Evolutionary conservation across 2,329 filamentous ascomycete genomes (phyloP).

Genomic region (Aspergillus novoparasiticus): DNA sequence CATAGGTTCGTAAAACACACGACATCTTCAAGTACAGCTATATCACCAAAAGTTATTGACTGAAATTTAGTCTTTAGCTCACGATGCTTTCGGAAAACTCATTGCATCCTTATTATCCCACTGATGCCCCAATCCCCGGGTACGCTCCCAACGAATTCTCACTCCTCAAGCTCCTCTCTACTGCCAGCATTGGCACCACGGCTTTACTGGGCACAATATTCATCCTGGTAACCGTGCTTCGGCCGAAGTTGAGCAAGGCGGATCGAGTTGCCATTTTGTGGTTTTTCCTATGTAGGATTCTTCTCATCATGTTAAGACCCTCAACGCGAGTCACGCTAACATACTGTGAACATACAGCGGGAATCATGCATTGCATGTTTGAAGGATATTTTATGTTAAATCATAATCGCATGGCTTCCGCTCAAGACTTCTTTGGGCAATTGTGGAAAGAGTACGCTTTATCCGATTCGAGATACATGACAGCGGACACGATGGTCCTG

Average conservation of each 20-base stretch:
- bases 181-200: conserved; percentile 61
- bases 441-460: conserved; percentile 92
- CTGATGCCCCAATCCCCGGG: conserved; percentile 61
- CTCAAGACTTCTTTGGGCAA: conserved; percentile 76
- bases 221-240: conserved; percentile 53
- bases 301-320: neutral
- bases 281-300: conserved; percentile 68
- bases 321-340: neutral
- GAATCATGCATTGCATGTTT: conserved; percentile 72
- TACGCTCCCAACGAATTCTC: conserved; percentile 69
- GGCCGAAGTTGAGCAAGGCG: conserved; percentile 54
- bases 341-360: conserved; percentile 33
- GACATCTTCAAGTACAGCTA: neutral
- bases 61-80: neutral
- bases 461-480: conserved; percentile 85
- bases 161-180: conserved; percentile 59
- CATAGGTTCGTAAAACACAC: neutral
- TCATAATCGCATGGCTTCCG: conserved; percentile 65
- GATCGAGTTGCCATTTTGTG: conserved; percentile 69
- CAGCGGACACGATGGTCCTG: conserved; percentile 79
- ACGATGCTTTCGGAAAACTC: conserved; percentile 8
- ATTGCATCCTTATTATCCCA: conserved; percentile 71
- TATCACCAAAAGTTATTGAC: neutral
- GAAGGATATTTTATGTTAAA: conserved; percentile 82
- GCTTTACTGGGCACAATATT: conserved; percentile 62